Conservation (phyloP, 2,329 filamentous ascomycete genomes). For the Cercospora nicotianae region DNA sequence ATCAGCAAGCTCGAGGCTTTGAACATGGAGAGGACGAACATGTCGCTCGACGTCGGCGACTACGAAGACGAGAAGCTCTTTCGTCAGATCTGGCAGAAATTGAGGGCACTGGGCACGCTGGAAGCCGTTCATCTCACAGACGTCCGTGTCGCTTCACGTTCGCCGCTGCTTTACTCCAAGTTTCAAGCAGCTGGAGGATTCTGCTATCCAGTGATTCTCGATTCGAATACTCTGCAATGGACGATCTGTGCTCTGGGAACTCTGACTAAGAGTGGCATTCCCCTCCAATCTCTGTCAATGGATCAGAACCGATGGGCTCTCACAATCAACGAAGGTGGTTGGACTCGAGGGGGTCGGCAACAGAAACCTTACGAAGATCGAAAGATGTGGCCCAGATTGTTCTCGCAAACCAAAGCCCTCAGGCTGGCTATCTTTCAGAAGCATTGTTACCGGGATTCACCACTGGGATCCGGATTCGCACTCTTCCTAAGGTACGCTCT, state of each 20-base stretch:
- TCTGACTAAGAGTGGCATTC: not conserved
- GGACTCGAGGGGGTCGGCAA: not conserved
- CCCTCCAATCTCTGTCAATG: not conserved
- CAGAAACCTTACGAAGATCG: not conserved
- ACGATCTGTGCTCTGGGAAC: not conserved
- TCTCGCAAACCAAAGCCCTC: not conserved
- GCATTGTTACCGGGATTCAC: not conserved
- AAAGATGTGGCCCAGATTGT: not conserved
- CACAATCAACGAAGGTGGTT: not conserved
- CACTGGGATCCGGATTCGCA: not conserved
- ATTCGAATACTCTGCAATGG: not conserved
- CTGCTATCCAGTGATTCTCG: not conserved
- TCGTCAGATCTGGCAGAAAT: not conserved
- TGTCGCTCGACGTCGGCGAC: not conserved
- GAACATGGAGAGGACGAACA: not conserved
- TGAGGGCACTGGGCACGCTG: not conserved
- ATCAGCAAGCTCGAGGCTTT: not conserved
- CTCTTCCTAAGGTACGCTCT: not conserved
- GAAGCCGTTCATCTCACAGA: not conserved
- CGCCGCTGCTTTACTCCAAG: not conserved
- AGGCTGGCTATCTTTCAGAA: not conserved
- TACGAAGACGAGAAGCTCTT: not conserved
- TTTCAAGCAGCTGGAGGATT: not conserved
- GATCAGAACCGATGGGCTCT: not conserved
- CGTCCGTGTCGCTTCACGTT: not conserved